Evolutionary conservation across 495 filamentous ascomycete genomes (phyloP).

Genomic region (Ramalina peruviana): DNA sequence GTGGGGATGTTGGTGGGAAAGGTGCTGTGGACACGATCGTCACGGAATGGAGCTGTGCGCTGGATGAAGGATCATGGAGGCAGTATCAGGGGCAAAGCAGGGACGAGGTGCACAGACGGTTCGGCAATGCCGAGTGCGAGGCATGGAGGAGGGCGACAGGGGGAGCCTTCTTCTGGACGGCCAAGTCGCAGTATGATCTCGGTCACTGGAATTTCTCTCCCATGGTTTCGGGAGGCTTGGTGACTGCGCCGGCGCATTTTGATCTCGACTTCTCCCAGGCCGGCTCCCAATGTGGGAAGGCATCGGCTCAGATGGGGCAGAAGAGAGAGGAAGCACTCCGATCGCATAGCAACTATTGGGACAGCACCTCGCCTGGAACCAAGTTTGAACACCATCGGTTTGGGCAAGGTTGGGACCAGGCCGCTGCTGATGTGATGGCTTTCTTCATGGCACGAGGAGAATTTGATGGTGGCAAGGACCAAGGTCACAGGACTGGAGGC

Average conservation of each 20-base stretch:
- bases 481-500: conserved; percentile 7
- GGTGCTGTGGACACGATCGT: conserved; percentile 34
- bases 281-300: conserved; percentile 15
- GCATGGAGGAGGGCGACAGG: conserved; percentile 30
- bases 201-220: conserved; percentile 40
- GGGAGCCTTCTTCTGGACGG: conserved; percentile 40
- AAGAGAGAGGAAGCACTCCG: conserved; percentile 18
- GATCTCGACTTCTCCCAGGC: conserved; percentile 22
- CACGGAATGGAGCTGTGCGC: conserved; percentile 41
- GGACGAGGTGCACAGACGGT: conserved; percentile 23
- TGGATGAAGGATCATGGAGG: conserved; percentile 31
- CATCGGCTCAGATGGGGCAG: conserved; percentile 19
- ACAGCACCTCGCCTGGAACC: conserved; percentile 22
- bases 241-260: conserved; percentile 24
- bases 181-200: conserved; percentile 38
- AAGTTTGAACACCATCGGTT: conserved; percentile 36
- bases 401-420: conserved; percentile 37
- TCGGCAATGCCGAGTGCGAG: conserved; percentile 31
- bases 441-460: conserved; percentile 29
- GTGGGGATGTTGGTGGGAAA: conserved; percentile 26
- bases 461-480: conserved; percentile 4
- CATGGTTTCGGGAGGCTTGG: conserved; percentile 27
- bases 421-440: conserved; percentile 32
- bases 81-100: conserved; percentile 18
- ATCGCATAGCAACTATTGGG: conserved; percentile 32